Evolutionary conservation across 306 rosid genomes (phyloP), one percentile per base, ranked within the genome.

Genomic region (Lotus japonicus): DNA sequence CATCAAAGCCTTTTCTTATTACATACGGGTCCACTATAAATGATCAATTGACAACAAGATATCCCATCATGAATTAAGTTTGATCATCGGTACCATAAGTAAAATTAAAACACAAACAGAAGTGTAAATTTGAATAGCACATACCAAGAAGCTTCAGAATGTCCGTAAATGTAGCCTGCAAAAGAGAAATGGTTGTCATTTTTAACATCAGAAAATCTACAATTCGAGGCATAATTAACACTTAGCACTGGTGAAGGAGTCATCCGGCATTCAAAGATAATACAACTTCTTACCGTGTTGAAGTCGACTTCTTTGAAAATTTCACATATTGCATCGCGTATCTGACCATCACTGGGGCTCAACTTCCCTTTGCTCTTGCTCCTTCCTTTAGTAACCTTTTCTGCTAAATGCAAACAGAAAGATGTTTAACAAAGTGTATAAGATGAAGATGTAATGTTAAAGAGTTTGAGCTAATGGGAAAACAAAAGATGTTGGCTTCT

Each of bases 141-240:
- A 10, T 77, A 91, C 97, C 97, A 13, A 91, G 94, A 67, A 68
- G 84, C 85, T 85, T 88, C 84, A 91, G 89, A 77, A 91, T 91
- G 82, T 91, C 97, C 1, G 97, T 91, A 83, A 91, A 91, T 53
- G 97, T 91, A 36, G 97, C 97, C 97, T 91, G 96, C 96, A 71
- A 66, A 48, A 82, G 10, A 45, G 53, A 39, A 14, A n/a, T 18
- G 0, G 0, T 7, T 66, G 72, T n/a, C 78, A 42, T 28, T 74
- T 38, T 35, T 42, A 38, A 6, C 1, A 8, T 46, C 10, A 58
- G 11, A 61, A 46, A 21, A 69, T 12, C 43, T 58, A 21, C 44
- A 45, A 8, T 17, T 31, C 36, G 46, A 42, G n/a, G 46, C 46
- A 42, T 42, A 42, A 42, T 42, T 11, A 11, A 11, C 13, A 42